These are phyloP conservation scores for Venturia pyrina DNA, from an alignment of 2,329 filamentous ascomycete genomes.

Conservation along the genomic window DNA sequence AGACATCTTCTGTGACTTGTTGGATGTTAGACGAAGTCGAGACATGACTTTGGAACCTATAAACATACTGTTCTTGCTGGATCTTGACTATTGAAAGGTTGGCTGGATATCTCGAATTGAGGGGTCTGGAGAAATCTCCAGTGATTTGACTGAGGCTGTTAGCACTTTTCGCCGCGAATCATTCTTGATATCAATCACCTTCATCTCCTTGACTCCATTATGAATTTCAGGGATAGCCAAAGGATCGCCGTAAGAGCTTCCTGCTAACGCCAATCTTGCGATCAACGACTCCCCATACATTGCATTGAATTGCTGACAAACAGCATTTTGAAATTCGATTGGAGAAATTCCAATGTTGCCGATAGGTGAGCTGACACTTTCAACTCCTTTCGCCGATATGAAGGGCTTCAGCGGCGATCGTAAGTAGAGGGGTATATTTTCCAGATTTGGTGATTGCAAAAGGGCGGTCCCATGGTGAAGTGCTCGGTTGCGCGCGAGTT, in stretches of 20 bases:
- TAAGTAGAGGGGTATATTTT: constrained; percentile 58
- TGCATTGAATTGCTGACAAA: constrained; percentile 48
- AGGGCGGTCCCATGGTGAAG: constrained; percentile 92
- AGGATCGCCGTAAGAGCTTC: constrained; percentile 28
- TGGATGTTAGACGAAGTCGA: background rate
- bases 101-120: constrained; percentile 54
- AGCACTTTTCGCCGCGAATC: constrained; percentile 16
- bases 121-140: constrained; percentile 87
- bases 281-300: constrained; percentile 49
- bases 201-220: constrained; percentile 54
- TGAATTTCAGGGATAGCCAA: constrained; percentile 43
- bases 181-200: constrained; percentile 32
- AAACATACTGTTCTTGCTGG: background rate
- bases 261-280: constrained; percentile 15
- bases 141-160: constrained; percentile 43
- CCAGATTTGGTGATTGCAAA: constrained; percentile 64
- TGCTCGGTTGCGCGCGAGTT: constrained; percentile 69
- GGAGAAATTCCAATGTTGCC: constrained; percentile 58
- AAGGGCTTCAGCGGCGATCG: constrained; percentile 67
- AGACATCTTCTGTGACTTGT: constrained; percentile 1
- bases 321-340: constrained; percentile 33
- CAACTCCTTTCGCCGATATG: constrained; percentile 75
- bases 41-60: background rate
- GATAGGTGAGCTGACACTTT: constrained; percentile 80
- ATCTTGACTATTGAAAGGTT: background rate